Evolutionary conservation across 768 basidiomycete species (phyloP), one percentile per base, ranked within the genome.

Genomic region (Tulasnella calospora): DNA sequence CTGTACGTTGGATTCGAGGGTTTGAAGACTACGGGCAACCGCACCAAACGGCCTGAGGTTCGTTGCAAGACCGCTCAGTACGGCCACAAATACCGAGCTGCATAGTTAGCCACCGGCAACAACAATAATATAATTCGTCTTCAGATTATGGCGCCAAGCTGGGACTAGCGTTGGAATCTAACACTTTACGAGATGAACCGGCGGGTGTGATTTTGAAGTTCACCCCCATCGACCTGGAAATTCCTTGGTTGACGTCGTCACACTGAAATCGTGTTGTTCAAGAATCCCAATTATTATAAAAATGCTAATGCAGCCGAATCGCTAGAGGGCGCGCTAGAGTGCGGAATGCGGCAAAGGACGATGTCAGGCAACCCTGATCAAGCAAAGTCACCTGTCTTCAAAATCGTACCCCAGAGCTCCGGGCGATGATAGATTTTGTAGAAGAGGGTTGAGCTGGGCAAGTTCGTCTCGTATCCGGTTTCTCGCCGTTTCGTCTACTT

Each of bases 391-490:
- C 77, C 77, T 71, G 51, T 79, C 78, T 23, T 79, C 73, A 44
- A 38, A 75, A 36, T 76, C 78, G 55, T 79, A 82, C 1, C 84
- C 84, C 61, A 71, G 41, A 38, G 36, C 69, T 47, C 38, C 67
- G 23, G 77, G 69, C 17, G 69, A 70, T 33, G 61, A 5, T 27
- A 89, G 86, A 80, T 92, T 92, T 61, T 91, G 86, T 75, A 95
- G 86, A 44, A 94, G 83, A 36, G 94, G 94, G 84, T 94, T 93
- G 69, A 95, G 87, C 35, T 92, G 92, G 23, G 92, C 90, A 47
- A 96, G 86, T 84, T 96, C 94, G 78, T 94, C 92, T 83, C 89
- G 91, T 83, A 96, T 95, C 19, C 90, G 89, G 72, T 90, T 90
- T 79, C 94, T 88, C 71, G 94, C 94, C 71, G 94, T 89, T 55